Percentiles rank a stretch among this genome's conserved stretches.
Conservation (phyloP, 129 eudicot genomes). For the Flaveria brownii region DNA sequence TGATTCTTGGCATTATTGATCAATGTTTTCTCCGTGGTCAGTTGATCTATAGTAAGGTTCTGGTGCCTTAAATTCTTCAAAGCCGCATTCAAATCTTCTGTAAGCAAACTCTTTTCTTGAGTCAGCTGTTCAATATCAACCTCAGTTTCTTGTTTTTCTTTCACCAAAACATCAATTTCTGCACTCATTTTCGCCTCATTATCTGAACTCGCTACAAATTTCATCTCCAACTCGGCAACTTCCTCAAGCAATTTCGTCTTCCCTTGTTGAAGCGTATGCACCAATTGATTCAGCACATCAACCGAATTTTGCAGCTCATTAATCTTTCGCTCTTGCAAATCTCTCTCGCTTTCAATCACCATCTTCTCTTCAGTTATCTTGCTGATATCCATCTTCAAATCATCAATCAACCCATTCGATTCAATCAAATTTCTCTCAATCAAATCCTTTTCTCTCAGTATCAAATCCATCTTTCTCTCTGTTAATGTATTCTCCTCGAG, state of each 20-base stretch:
- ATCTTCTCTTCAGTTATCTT: conserved; percentile 36
- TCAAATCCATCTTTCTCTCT: conserved; percentile 33
- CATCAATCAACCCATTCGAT: conserved; percentile 32
- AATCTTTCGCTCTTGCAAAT: conserved; percentile 32
- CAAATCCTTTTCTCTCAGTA: conserved; percentile 38
- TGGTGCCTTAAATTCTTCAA: conserved; percentile 39
- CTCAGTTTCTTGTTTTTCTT: conserved; percentile 48
- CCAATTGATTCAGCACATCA: conserved; percentile 40
- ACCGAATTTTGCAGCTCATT: conserved; percentile 50
- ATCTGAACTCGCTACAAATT: conserved; percentile 35
- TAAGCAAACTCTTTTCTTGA: conserved; percentile 39
- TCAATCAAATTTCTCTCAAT: conserved; percentile 39
- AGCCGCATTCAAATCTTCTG: conserved; percentile 41
- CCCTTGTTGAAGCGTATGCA: conserved; percentile 42
- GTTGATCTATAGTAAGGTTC: conserved; percentile 18
- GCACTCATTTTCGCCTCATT: conserved; percentile 37
- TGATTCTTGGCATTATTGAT: conserved; percentile 43
- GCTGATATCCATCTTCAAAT: conserved; percentile 41
- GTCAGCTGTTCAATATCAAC: conserved; percentile 26
- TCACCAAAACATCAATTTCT: conserved; percentile 42
- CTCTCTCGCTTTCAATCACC: conserved; percentile 45
- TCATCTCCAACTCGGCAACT: conserved; percentile 58
- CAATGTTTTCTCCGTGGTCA: conserved; percentile 39
- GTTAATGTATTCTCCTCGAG: conserved; percentile 37
- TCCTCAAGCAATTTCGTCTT: conserved; percentile 34